These are phyloP conservation scores for Botrytis medusae DNA, from an alignment of 2,329 filamentous ascomycete genomes.

Conservation along the genomic window DNA sequence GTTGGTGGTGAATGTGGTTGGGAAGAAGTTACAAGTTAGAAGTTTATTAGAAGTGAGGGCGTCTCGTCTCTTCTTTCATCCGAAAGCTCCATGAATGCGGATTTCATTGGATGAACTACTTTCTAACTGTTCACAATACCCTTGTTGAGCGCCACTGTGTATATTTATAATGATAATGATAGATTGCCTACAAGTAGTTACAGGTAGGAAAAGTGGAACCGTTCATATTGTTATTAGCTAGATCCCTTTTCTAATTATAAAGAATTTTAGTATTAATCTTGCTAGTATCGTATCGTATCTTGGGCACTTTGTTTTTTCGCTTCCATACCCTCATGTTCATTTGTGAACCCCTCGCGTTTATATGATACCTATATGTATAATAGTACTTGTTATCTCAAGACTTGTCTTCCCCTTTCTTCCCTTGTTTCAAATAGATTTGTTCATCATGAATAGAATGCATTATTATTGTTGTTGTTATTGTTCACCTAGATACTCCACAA, in stretches of 20 bases:
- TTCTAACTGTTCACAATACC: background rate
- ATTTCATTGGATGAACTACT: constrained; percentile 18
- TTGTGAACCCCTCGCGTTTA: background rate
- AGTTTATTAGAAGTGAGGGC: background rate
- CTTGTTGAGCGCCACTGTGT: constrained; percentile 18
- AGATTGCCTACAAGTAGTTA: constrained; percentile 2
- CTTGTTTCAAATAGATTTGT: background rate
- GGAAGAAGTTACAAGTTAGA: background rate
- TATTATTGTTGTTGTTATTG: background rate
- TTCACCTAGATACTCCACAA: background rate
- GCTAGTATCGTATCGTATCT: background rate
- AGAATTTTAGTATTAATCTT: background rate
- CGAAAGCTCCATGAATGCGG: constrained; percentile 7
- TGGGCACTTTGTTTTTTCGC: background rate
- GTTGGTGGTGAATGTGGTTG: background rate
- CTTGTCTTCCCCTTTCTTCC: background rate
- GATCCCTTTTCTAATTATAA: constrained; percentile 2
- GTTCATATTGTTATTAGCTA: constrained; percentile 1
- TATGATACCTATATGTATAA: background rate
- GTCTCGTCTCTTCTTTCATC: constrained; percentile 14
- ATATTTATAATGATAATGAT: constrained; percentile 15
- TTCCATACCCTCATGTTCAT: background rate
- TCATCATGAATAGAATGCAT: background rate
- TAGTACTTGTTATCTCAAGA: background rate
- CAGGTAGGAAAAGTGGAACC: constrained; percentile 1